These are phyloP conservation scores for Parmelia sp. DNA, from an alignment of 495 filamentous ascomycete species.

Conservation along the genomic window DNA sequence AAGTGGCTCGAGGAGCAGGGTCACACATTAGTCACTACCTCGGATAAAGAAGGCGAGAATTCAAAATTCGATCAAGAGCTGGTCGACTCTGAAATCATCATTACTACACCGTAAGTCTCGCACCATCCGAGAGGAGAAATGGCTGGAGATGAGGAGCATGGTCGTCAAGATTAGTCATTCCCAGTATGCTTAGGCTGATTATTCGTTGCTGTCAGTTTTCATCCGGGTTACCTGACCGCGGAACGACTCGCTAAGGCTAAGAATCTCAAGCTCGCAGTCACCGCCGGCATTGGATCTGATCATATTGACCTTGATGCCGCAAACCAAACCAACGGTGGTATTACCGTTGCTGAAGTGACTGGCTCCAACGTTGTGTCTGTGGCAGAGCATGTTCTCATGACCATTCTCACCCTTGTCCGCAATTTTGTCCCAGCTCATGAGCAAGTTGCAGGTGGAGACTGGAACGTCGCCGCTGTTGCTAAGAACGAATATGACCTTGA, in stretches of 20 bases:
- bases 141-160: background rate
- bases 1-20: constrained; percentile 96
- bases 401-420: constrained; percentile 89
- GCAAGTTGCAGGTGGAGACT: constrained; percentile 78
- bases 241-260: constrained; percentile 96
- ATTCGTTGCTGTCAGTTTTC: constrained; percentile 61
- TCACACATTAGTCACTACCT: constrained; percentile 93
- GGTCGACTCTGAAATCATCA: constrained; percentile 95
- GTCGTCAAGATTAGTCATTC: background rate
- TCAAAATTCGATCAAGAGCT: constrained; percentile 92
- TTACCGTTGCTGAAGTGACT: constrained; percentile 96
- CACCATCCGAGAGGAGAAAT: background rate
- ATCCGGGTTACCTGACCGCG: constrained; percentile 94
- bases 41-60: constrained; percentile 91
- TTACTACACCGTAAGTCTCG: constrained; percentile 84
- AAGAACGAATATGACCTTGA: constrained; percentile 98
- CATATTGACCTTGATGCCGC: constrained; percentile 95
- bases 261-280: constrained; percentile 95
- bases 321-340: constrained; percentile 96
- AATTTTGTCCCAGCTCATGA: constrained; percentile 99
- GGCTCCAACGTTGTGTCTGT: constrained; percentile 89
- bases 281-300: constrained; percentile 95
- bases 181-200: background rate
- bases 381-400: constrained; percentile 96
- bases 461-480: constrained; percentile 91